Evolutionary conservation across 179 eudicot species (phyloP).

Genomic region (Beta lomatogona): DNA sequence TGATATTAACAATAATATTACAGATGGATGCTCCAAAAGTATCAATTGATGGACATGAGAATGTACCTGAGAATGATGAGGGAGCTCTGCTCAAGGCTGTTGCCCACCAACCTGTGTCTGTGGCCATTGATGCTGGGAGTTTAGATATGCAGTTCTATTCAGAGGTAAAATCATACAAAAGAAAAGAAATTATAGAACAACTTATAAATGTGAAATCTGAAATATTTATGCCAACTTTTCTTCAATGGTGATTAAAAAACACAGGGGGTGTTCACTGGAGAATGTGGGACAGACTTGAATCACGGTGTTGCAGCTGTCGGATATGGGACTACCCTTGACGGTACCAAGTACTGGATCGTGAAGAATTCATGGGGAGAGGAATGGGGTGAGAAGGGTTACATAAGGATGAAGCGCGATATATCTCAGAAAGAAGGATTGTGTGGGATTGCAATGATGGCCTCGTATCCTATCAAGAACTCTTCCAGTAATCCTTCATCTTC

Average conservation of each 20-base stretch:
- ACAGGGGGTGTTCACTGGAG: slow-evolving; percentile 66
- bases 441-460: slow-evolving; percentile 76
- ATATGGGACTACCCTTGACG: slow-evolving; percentile 72
- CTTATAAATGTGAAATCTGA: neutral
- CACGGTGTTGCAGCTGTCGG: slow-evolving; percentile 86
- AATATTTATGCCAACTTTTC: neutral
- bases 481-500: slow-evolving; percentile 44
- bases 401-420: slow-evolving; percentile 64
- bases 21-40: slow-evolving; percentile 53
- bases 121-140: slow-evolving; percentile 76
- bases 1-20: neutral
- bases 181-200: neutral
- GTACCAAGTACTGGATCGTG: slow-evolving; percentile 85
- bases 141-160: slow-evolving; percentile 66
- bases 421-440: slow-evolving; percentile 58
- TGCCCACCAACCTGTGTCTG: slow-evolving; percentile 78
- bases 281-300: slow-evolving; percentile 62
- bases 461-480: slow-evolving; percentile 68
- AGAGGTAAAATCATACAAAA: slow-evolving; percentile 38
- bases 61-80: slow-evolving; percentile 71
- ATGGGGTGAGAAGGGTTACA: slow-evolving; percentile 90
- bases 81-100: slow-evolving; percentile 64
- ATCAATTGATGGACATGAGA: slow-evolving; percentile 69
- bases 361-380: slow-evolving; percentile 81
- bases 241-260: neutral